Evolutionary conservation across 331 rosid genomes (phyloP), one percentile per base, ranked within the genome.

Genomic region (Acacia pycnantha): DNA sequence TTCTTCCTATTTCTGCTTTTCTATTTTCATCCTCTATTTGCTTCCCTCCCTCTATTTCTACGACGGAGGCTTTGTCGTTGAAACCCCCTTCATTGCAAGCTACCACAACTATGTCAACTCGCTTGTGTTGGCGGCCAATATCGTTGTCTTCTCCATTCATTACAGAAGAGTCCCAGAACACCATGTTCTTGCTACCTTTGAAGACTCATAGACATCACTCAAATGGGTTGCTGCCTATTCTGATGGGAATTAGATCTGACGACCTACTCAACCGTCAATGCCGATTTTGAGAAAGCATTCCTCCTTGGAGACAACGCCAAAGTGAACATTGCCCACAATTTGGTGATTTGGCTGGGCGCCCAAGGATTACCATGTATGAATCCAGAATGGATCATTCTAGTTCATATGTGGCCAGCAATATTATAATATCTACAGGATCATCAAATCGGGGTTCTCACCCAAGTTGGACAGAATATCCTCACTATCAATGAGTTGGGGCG

Each of bases 91-190:
- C 33, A 76, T 83, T 6, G 21, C 66, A 2, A 70, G 6, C 1
- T 86, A 83, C 82, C 84, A 86, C 22, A 76, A 40, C 18, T 72
- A 83, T 72, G 4, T 83, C 22, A 43, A 41, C 67, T 70, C 80
- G 8, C 13, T 86, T 8, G 86, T 29, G 13, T 59, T 74, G 6
- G 26, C 27, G 33, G 40, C 82, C 15, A 76, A 83, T 5, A 40
- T 68, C 44, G 8, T 83, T 50, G 87, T 70, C 29, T 83, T 86
- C 61, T 86, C 85, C 29, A 83, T 83, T 3, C 58, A 84, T 11
- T 86, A 86, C 43, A 73, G 83, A 54, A 70, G 79, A 67, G 87
- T 87, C 12, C 89, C 85, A 7, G 83, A 86, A 22, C 79, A 83
- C 59, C 87, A 83, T 3, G 24, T 83, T 29, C 89, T 85, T 0